phyloP scores from a whole-genome alignment of 371 early-diverging fungal genomes.

The Mucor piriformis region DNA sequence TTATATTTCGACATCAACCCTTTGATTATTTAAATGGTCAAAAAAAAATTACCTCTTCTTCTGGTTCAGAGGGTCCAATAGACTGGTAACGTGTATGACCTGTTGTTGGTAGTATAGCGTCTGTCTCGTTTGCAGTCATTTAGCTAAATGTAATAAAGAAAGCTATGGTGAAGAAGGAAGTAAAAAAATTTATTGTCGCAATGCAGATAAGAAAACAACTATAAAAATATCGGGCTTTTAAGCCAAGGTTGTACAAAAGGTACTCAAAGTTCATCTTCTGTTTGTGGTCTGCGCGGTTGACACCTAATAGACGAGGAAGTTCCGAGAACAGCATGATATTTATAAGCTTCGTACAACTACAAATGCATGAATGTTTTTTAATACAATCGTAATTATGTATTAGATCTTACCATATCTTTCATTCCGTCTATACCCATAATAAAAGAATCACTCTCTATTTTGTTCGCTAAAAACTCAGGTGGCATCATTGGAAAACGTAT shows the following conservation, averaged over 20 bases:
- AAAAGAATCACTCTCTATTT: conserved; percentile 49
- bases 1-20: background rate
- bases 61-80: conserved; percentile 27
- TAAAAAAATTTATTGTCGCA: background rate
- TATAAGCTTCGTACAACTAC: conserved; percentile 60
- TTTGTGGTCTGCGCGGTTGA: conserved; percentile 22
- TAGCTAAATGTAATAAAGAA: background rate
- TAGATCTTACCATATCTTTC: conserved; percentile 46
- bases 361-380: background rate
- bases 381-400: too few species aligned
- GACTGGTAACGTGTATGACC: conserved; percentile 28
- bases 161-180: background rate
- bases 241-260: background rate
- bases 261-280: conserved; percentile 14
- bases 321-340: conserved; percentile 43
- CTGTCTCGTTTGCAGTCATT: conserved; percentile 3
- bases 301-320: conserved; percentile 27
- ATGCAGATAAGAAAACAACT: background rate
- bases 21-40: background rate
- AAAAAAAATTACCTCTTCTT: conserved; percentile 12
- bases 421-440: conserved; percentile 56
- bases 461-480: conserved; percentile 49
- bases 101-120: conserved; percentile 5
- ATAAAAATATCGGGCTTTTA: conserved; percentile 3
- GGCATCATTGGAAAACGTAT: conserved; percentile 62